These are phyloP conservation scores for Aspergillus texensis DNA, from an alignment of 2,329 filamentous ascomycete species.

Conservation along the genomic window DNA sequence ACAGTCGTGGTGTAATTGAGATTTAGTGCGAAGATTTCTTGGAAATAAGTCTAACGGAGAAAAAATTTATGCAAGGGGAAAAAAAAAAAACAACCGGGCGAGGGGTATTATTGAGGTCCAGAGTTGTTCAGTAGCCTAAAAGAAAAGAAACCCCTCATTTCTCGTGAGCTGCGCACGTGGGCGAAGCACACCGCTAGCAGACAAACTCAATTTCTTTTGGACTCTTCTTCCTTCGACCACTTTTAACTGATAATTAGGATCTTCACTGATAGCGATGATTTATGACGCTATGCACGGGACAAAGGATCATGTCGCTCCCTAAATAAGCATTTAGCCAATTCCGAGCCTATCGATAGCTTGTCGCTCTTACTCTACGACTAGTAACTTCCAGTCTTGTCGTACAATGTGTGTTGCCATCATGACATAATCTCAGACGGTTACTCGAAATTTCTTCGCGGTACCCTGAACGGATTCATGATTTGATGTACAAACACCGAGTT, in stretches of 20 bases:
- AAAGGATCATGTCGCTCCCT: background rate
- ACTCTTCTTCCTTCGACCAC: background rate
- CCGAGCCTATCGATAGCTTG: background rate
- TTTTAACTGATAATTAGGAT: background rate
- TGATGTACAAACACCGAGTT: background rate
- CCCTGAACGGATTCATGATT: background rate
- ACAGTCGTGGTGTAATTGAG: background rate
- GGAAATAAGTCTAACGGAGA: background rate
- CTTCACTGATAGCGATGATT: background rate
- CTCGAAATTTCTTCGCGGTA: background rate
- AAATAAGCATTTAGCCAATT: background rate
- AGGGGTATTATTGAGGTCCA: background rate
- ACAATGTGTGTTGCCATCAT: background rate
- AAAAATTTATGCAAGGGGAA: background rate
- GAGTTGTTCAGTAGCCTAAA: background rate
- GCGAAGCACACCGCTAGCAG: slow-evolving; percentile 2
- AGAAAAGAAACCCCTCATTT: background rate
- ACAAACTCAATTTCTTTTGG: background rate
- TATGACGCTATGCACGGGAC: background rate
- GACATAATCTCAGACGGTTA: background rate
- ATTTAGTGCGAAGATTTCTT: background rate
- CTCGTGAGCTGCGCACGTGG: background rate
- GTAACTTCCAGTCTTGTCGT: background rate
- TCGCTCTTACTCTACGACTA: background rate
- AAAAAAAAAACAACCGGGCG: background rate